Evolutionary conservation across 768 basidiomycete genomes (phyloP), one percentile per base, ranked within the genome.

Genomic region (Galerina sulciceps): DNA sequence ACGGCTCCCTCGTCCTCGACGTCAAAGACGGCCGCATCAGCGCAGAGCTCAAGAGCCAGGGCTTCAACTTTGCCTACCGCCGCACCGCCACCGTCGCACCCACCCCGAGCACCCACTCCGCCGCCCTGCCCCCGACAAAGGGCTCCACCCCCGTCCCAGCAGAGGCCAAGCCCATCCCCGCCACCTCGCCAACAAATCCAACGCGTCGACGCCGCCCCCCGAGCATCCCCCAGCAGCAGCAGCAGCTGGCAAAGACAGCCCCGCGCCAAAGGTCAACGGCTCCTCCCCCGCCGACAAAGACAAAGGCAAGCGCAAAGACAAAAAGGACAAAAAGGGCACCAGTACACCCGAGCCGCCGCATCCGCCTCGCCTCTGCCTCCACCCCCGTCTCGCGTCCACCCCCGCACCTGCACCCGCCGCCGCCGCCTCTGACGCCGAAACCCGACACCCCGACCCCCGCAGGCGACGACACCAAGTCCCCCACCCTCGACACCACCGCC

Each of bases 51-150:
- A 96, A 90, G 75, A 93, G 90, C 65, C 93, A 96, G 80, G 96
- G 95, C 91, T 96, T 99, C 81, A 97, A 99, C 76, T 99, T 94
- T 64, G 93, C 93, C 1, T 96, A 96, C 73, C 88, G 95, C 58
- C 88, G 90, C 55, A 86, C 86, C 4, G 84, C 88, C 34, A 84
- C 86, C 18, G 74, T 79, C 10, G 76, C 76, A 2, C 80, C 83
- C 17, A 90, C 88, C 0, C 87, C 89, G 4, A 84, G 77, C 65
- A 83, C 88, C 6, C 72, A 80, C 6, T 78, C 80, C 1, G 81
- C 85, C 13, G 73, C 82, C 4, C 76, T 88, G 17, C 85, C 78
- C n/a, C 67, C 73, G 6, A 71, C 75, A 34, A 78, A 79, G 53
- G 70, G 62, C 9, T 60, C 77, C 4, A 78, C 79, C 1, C 76